phyloP scores from a whole-genome alignment of 2,329 filamentous ascomycete species.

The Domatiomyces globalis region DNA sequence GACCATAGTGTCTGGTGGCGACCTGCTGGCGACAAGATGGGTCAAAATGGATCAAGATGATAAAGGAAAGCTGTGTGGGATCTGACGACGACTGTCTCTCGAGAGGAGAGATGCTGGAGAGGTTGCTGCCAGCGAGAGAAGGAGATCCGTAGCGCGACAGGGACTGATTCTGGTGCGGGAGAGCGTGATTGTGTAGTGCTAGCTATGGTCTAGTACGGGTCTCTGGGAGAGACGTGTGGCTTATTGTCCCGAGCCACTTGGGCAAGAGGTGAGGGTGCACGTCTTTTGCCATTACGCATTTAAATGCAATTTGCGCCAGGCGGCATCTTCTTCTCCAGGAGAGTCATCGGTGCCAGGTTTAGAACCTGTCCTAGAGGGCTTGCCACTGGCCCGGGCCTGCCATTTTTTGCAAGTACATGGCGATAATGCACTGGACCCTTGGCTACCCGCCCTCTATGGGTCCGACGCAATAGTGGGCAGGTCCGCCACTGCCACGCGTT shows the following conservation, averaged over 20 bases:
- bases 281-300: slow-evolving; percentile 36
- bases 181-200: slow-evolving; percentile 29
- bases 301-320: slow-evolving; percentile 25
- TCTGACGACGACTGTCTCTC: slow-evolving; percentile 48
- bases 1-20: slow-evolving; percentile 20
- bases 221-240: slow-evolving; percentile 8
- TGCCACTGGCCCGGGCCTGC: slow-evolving; percentile 25
- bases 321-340: slow-evolving; percentile 25
- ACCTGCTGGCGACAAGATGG: slow-evolving; percentile 28
- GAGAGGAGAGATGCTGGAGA: slow-evolving; percentile 48
- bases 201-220: background rate
- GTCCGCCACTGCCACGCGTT: slow-evolving; percentile 10
- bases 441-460: slow-evolving; percentile 26
- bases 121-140: no score
- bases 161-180: slow-evolving; percentile 38
- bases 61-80: slow-evolving; percentile 39
- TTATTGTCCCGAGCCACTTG: slow-evolving; percentile 32
- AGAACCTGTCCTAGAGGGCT: slow-evolving; percentile 37
- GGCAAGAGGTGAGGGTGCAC: slow-evolving; percentile 49
- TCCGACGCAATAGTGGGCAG: slow-evolving; percentile 8
- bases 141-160: slow-evolving; percentile 41
- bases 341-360: slow-evolving; percentile 36
- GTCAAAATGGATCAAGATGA: slow-evolving; percentile 35
- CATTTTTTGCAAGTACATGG: slow-evolving; percentile 27
- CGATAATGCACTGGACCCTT: slow-evolving; percentile 29